Evolutionary conservation across 2,329 filamentous ascomycete species (phyloP).

Genomic region (Chrysoporthe cubensis): DNA sequence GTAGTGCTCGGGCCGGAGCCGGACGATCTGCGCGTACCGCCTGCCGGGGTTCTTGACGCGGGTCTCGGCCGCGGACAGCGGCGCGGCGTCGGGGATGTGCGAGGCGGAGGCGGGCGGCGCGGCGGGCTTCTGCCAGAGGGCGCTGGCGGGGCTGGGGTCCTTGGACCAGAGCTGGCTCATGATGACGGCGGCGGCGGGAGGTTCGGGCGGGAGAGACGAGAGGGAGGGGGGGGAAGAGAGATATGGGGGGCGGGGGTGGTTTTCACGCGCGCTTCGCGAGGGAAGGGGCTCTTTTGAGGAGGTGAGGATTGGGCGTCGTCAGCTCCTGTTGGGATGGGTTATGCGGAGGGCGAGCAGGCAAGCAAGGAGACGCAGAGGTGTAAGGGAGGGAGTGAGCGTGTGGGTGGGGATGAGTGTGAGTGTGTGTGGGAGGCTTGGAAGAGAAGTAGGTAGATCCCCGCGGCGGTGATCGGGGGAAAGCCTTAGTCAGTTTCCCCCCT

Average conservation of each 20-base stretch:
- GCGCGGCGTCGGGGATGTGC: slow-evolving; percentile 20
- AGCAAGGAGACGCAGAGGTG: background rate
- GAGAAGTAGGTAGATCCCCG: background rate
- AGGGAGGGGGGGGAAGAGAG: background rate
- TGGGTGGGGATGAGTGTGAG: no score
- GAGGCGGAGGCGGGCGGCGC: slow-evolving; percentile 8
- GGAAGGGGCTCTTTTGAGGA: no score
- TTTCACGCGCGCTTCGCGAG: no score
- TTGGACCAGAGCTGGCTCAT: slow-evolving; percentile 33
- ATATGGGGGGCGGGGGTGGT: no score
- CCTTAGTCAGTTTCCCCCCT: background rate
- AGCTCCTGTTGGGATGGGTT: no score
- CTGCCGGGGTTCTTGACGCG: slow-evolving; percentile 26
- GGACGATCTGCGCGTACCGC: slow-evolving; percentile 66
- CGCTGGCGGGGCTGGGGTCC: slow-evolving; percentile 10
- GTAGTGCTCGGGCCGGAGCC: slow-evolving; percentile 68
- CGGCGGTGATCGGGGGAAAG: background rate
- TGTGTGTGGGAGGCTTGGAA: background rate
- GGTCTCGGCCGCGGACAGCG: slow-evolving; percentile 21
- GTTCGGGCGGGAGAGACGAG: no score
- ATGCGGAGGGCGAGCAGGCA: background rate
- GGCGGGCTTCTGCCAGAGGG: slow-evolving; percentile 26
- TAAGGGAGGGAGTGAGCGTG: background rate
- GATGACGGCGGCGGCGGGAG: background rate
- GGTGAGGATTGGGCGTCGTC: no score